Evolutionary conservation across 169 alveolate genomes (phyloP).

Genomic region (Cryptosporidium muris): DNA sequence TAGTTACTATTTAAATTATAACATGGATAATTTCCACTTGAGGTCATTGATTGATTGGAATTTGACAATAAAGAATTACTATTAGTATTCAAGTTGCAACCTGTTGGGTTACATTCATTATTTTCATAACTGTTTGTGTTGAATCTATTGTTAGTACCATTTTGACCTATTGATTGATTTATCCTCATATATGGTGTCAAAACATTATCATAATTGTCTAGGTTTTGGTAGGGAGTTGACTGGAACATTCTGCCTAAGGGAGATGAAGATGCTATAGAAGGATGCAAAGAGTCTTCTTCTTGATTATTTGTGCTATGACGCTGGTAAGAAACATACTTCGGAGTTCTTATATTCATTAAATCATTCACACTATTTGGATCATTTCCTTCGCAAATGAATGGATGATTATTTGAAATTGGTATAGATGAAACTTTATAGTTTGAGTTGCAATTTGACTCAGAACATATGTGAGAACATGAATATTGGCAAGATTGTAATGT

Average conservation of each 20-base stretch:
- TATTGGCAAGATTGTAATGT: too few relatives aligned
- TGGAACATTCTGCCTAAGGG: slow-evolving; percentile 55
- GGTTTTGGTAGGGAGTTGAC: slow-evolving; percentile 45
- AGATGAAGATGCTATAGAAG: slow-evolving; percentile 63
- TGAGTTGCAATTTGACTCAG: too few relatives aligned
- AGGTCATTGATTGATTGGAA: neutral
- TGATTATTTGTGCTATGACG: slow-evolving; percentile 36
- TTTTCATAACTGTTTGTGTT: neutral
- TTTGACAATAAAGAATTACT: neutral
- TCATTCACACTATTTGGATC: slow-evolving; percentile 49
- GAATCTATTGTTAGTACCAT: neutral
- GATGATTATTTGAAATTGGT: slow-evolving; percentile 3
- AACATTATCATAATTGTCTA: slow-evolving; percentile 37
- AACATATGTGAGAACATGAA: too few relatives aligned
- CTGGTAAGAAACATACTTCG: slow-evolving; percentile 52
- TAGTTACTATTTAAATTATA: slow-evolving; percentile 18
- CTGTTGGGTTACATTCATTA: neutral
- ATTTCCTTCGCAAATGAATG: slow-evolving; percentile 36
- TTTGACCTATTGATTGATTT: neutral
- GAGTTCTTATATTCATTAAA: slow-evolving; percentile 57
- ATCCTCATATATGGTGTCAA: slow-evolving; percentile 60
- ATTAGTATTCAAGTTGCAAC: slow-evolving; percentile 1
- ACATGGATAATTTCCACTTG: slow-evolving; percentile 31
- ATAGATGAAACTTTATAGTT: too few relatives aligned
- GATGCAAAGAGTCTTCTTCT: slow-evolving; percentile 44